Base-by-base conservation (phyloP, 441 rosid genomes). In the Corymbia calophylla region DNA sequence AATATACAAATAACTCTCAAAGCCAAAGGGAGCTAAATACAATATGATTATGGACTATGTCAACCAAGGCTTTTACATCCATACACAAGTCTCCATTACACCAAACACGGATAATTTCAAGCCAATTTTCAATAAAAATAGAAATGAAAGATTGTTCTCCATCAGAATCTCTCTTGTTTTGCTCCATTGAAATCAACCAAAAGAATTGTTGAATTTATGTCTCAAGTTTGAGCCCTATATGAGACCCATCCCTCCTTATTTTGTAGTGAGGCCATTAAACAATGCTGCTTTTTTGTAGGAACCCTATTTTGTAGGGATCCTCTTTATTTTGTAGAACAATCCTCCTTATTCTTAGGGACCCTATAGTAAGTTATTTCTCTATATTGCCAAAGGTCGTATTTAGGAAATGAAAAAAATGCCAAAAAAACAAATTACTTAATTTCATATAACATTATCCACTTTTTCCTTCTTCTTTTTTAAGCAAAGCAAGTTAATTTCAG, bases 141-240 rank as follows among this genome's bases (percentile, higher is more conserved):
- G 31, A 60, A 60, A 60, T 0, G 1, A 62, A 62, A 62, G 18
- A 29, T 62, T 62, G 68, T 12, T 62, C 32, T 62, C 32, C 68
- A 62, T 62, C 0, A 13, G 2, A 55, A 62, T 62, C 32, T 29
- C 18, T 62, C 68, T 62, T 29, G 18, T 62, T 62, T 1, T 1
- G 0, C 16, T 27, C 18, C 1, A 6, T 62, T 60, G 11, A 60
- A 60, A 60, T 60, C 66, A 60, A 27, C 44, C 44, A 39, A 39
- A 39, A 39, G 44, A 39, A 39, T 39, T 5, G 44, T 39, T 39
- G 44, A 39, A 39, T 39, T 39, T 39, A 56, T 0, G 0, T 23
- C 62, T 9, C 0, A 0, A 56, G 62, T 56, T 56, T 56, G 23
- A 56, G 62, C 62, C 23, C 0, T 56, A 2, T 56, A 56, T 1